Conservation (phyloP, 495 filamentous ascomycete genomes). For the Penicillium robsamsonii region DNA sequence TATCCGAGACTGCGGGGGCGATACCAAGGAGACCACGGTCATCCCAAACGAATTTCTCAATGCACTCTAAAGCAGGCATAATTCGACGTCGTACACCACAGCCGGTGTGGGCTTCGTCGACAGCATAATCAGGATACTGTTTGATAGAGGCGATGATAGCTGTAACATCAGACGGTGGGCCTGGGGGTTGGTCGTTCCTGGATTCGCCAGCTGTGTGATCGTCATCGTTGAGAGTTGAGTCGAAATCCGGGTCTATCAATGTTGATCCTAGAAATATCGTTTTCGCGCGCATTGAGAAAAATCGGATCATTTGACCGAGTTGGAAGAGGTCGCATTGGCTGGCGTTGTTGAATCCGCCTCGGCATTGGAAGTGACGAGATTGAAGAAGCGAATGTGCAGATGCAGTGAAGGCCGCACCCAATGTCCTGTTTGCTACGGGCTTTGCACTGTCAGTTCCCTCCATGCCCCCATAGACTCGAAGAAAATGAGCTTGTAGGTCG, state of each 20-base stretch:
- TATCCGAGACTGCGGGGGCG: conserved; percentile 45
- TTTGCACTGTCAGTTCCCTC: conserved; percentile 29
- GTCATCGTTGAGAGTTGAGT: conserved; percentile 19
- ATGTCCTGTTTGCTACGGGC: conserved; percentile 5
- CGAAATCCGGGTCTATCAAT: conserved; percentile 44
- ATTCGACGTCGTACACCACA: conserved; percentile 72
- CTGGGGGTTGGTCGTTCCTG: background rate
- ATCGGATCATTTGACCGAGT: conserved; percentile 80
- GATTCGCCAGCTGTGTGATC: conserved; percentile 10
- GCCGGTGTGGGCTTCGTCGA: conserved; percentile 72
- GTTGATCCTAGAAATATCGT: conserved; percentile 50
- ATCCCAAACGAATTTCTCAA: conserved; percentile 66
- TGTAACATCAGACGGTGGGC: conserved; percentile 43
- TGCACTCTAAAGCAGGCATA: conserved; percentile 63
- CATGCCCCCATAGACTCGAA: conserved; percentile 58
- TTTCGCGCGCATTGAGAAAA: conserved; percentile 56
- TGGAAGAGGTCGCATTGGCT: conserved; percentile 81
- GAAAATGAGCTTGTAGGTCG: conserved; percentile 71
- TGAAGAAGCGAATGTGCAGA: conserved; percentile 19
- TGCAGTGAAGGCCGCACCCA: conserved; percentile 14
- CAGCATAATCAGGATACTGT: conserved; percentile 72
- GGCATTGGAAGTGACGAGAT: conserved; percentile 59
- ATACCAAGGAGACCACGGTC: conserved; percentile 64
- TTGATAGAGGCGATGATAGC: conserved; percentile 53
- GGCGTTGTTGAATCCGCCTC: conserved; percentile 71